A percentile compares a stretch with the other conserved stretches of the same genome.
These are phyloP conservation scores for Pelargonium cotyledonis DNA, from an alignment of 441 rosid genomes.

Conservation along the genomic window DNA sequence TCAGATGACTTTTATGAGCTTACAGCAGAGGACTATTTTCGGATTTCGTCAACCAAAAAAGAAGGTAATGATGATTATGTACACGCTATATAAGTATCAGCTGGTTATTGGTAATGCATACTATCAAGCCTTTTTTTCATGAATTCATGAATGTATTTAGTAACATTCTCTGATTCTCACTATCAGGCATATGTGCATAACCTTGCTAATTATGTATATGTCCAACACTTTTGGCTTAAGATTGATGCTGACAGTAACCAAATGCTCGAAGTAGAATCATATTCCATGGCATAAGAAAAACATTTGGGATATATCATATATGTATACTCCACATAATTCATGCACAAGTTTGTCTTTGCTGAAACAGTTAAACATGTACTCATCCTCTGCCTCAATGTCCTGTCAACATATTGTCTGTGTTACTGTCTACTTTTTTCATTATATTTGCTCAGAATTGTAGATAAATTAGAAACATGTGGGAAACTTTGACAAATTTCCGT, in stretches of 20 bases:
- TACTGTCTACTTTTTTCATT: background rate
- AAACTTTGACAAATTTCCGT: background rate
- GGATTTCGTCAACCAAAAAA: conserved; percentile 49
- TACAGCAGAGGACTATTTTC: conserved; percentile 71
- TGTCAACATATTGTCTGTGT: background rate
- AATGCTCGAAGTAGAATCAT: background rate
- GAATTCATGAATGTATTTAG: background rate
- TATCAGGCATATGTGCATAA: background rate
- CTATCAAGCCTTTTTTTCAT: background rate
- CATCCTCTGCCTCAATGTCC: background rate
- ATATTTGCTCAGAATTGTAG: background rate
- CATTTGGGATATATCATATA: no score
- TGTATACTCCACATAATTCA: background rate
- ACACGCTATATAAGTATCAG: background rate
- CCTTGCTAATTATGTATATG: background rate
- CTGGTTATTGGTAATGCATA: background rate
- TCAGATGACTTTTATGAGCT: conserved; percentile 78
- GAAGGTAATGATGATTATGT: conserved; percentile 39
- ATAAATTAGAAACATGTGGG: background rate
- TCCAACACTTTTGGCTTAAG: background rate
- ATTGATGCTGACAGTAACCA: background rate
- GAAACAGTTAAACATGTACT: background rate
- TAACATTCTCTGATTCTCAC: background rate
- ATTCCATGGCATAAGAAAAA: no score
- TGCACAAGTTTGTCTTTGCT: background rate